Evolutionary conservation across 768 basidiomycete genomes (phyloP), one percentile per base, ranked within the genome.

Genomic region (Hemileccinum impolitum): DNA sequence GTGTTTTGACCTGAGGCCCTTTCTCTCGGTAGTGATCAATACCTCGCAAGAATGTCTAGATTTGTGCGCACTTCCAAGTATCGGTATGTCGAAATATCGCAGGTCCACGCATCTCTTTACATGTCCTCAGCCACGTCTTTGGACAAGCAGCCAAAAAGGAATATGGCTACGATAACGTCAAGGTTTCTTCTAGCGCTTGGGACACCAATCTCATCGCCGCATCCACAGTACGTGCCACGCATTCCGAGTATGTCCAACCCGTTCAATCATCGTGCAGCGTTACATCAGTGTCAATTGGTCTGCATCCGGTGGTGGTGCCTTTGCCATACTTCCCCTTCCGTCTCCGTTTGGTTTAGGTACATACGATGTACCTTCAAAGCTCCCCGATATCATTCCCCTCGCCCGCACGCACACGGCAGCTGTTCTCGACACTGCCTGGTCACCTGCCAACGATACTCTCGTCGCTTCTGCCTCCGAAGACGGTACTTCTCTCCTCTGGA

Each of bases 221-320:
- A 11, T 93, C 91, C 55, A 84, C 77, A 38, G 89, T 92, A 65
- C 26, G 53, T 45, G 39, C 39, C 44, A 49, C 46, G 45, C 7
- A 12, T 3, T 4, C 8, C n/a, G 9, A 30, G 13, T 43, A 26
- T 38, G 21, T 8, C 1, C 13, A 34, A 14, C 4, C 32, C 43
- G 21, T 47, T 47, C 34, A 39, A 48, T 26, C 34, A 11, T 47
- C 57, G 54, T 55, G 46, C 56, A 88, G 81, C 77, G 81, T 72
- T 98, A 94, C 70, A 73, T 98, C 62, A 88, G 89, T 49, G 72
- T 97, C 44, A 98, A 97, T 78, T 97, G 93, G 91, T 90, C 91
- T 65, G 78, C 88, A 13, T 90, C 89, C 0, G 91, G 92, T 17
- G 92, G 92, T 18, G 92, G 92, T 47, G 94, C 96, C 4, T 97